Base-by-base conservation (phyloP, 1,284 basidiomycete genomes). In the Binderoboletus segoi region DNA sequence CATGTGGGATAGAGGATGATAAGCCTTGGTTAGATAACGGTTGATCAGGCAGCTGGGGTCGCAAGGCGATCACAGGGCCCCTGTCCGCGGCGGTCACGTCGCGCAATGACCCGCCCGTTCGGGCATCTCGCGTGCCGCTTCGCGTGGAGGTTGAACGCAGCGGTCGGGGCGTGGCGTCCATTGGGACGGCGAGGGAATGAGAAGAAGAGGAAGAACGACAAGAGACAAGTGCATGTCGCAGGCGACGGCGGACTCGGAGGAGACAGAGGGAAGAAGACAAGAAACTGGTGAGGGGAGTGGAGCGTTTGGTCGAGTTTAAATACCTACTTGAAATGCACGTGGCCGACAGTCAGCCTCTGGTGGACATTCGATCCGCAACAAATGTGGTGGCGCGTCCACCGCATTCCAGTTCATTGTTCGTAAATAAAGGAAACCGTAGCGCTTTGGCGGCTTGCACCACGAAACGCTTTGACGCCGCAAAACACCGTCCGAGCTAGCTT, bases 241-340 rank as follows among this genome's bases (percentile, higher is more conserved):
- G 24, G 32, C 20, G 48, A 43, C 30, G 51, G 24, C 3, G 12
- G 48, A 35, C 20, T 12, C 16, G 18, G 55, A 33, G 45, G 43
- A 28, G 11, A 42, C 16, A 40, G n/a, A 32, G 30, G 13, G 26
- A 23, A 28, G 40, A 24, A 26, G 42, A 30, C 4, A 49, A 51
- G 43, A 26, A 35, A 2, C 3, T 42, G 30, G 33, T 4, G 44
- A 28, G 23, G 33, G 20, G 21, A 30, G 28, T 23, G 38, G 13
- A 38, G 18, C 6, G 45, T 8, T 28, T 24, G 26, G 49, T 33
- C 38, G 43, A 3, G 48, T 13, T 66, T 66, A 64, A 54, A 66
- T 63, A 66, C 62, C 35, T 6, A 15, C 23, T n/a, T n/a, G n/a
- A 43, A 41, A 1, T 21, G 61, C n/a, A n/a, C n/a, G 63, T 33